Evolutionary conservation across 805 yeast species (phyloP).

Genomic region (Tetrapisispora namnaoensis): DNA sequence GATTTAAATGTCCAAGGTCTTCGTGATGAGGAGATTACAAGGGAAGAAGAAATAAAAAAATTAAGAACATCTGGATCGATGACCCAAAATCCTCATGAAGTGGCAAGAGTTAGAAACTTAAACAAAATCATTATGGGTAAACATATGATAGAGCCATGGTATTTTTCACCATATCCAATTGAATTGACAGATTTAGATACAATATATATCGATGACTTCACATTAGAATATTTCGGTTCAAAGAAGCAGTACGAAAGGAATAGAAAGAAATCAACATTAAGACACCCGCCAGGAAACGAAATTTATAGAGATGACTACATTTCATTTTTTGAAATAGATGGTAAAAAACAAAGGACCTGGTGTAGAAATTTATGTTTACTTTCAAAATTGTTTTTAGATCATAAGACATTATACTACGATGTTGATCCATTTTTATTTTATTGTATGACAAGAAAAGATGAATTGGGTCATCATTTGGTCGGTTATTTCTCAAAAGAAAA

Average conservation of each 20-base stretch:
- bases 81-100: conserved; percentile 82
- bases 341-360: conserved; percentile 93
- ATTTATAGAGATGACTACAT: conserved; percentile 88
- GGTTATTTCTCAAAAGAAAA: conserved; percentile 97
- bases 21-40: conserved; percentile 55
- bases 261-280: conserved; percentile 74
- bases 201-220: conserved; percentile 84
- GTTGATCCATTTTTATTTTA: conserved; percentile 96
- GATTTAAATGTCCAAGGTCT: conserved; percentile 78
- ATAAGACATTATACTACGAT: conserved; percentile 91
- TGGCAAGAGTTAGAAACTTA: conserved; percentile 83
- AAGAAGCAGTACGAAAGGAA: conserved; percentile 87
- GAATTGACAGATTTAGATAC: conserved; percentile 89
- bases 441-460: conserved; percentile 87
- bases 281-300: conserved; percentile 98
- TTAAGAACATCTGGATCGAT: conserved; percentile 93
- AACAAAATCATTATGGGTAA: conserved; percentile 74
- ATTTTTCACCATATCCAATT: conserved; percentile 92
- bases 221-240: conserved; percentile 81
- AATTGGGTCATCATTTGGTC: conserved; percentile 87
- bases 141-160: conserved; percentile 96
- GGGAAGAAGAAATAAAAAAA: conserved; percentile 89
- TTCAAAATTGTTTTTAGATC: conserved; percentile 87
- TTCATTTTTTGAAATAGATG: conserved; percentile 95
- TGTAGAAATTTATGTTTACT: conserved; percentile 88